Percentiles rank a stretch among this genome's conserved stretches.
phyloP scores from a whole-genome alignment of 2,329 filamentous ascomycete genomes.

The Elsinoe necatrix region DNA sequence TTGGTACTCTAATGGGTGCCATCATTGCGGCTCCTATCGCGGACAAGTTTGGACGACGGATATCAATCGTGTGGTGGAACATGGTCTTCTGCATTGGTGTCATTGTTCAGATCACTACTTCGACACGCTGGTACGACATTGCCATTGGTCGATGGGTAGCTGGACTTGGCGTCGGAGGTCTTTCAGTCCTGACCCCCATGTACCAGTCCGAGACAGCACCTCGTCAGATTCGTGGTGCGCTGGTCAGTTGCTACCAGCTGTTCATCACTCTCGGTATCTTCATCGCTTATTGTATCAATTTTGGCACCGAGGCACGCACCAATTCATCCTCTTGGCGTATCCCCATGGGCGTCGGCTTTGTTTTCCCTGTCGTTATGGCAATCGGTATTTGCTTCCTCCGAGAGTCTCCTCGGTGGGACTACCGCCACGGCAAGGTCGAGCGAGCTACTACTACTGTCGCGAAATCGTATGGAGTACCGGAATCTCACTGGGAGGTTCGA shows the following conservation, averaged over 20 bases:
- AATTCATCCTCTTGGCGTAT: constrained; percentile 54
- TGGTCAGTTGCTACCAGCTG: constrained; percentile 53
- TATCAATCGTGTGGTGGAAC: constrained; percentile 54
- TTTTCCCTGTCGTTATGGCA: constrained; percentile 48
- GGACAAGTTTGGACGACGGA: constrained; percentile 52
- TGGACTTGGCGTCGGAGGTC: constrained; percentile 55
- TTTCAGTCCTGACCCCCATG: constrained; percentile 59
- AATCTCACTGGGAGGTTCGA: constrained; percentile 47
- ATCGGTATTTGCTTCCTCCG: constrained; percentile 47
- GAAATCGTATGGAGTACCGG: constrained; percentile 47
- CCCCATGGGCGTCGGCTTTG: constrained; percentile 51
- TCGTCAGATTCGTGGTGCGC: constrained; percentile 6
- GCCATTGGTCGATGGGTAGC: constrained; percentile 58
- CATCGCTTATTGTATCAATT: constrained; percentile 46
- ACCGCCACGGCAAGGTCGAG: constrained; percentile 47
- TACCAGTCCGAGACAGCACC: constrained; percentile 45
- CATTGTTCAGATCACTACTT: constrained; percentile 55
- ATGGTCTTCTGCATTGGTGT: constrained; percentile 58
- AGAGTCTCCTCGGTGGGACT: constrained; percentile 51
- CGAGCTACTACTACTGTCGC: constrained; percentile 44
- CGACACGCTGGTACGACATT: constrained; percentile 53
- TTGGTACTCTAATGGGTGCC: constrained; percentile 53
- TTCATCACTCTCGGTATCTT: constrained; percentile 62
- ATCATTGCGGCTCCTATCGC: constrained; percentile 52
- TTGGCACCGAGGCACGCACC: constrained; percentile 45